Base-by-base conservation (phyloP, 177 flowering plant species). In the Tripterygium wilfordii region DNA sequence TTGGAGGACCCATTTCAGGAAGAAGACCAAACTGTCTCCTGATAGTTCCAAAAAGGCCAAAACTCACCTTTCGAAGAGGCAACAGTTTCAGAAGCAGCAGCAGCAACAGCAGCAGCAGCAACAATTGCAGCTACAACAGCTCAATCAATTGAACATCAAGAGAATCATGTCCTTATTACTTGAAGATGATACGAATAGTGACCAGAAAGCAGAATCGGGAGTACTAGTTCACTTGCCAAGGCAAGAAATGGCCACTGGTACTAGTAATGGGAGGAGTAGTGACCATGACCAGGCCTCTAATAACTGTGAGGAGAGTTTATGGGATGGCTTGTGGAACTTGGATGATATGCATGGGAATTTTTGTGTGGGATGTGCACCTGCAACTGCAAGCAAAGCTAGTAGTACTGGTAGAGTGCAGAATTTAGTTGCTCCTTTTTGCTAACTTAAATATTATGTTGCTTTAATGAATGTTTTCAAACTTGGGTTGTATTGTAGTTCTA, bases 1-100 rank as follows among this genome's bases (percentile, higher is more conserved):
- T 48, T 87, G 96, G 96, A 67, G 96, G 48, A 87, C 96, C 41
- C 96, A 87, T 70, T 80, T 78, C 77, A 87, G 83, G 78, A 78
- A 81, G 39, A 75, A 79, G 58, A 48, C 53, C 3, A 72, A 75
- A 58, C 17, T 12, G 6, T 41, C 80, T 12, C 41, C 73, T 3
- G 70, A 61, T 0, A 47, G 49, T 42, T 8, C 65, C 0, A 78
- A 76, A 32, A 80, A 77, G 63, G 54, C 69, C 1, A 64, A 65
- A 53, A 56, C 58, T 5, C 59, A 80, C 1, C 61, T 76, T 5
- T 52, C 75, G 16, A 71, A 64, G 28, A 54, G 60, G 57, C 81
- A 80, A 42, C 77, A 76, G 29, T 74, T 70, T 65, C 82, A 65
- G 3, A 69, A 71, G 16, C 70, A 49, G 19, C 61, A 60, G 22